Conservation (phyloP, 2,329 filamentous ascomycete genomes). For the Trichoderma asperellum region DNA sequence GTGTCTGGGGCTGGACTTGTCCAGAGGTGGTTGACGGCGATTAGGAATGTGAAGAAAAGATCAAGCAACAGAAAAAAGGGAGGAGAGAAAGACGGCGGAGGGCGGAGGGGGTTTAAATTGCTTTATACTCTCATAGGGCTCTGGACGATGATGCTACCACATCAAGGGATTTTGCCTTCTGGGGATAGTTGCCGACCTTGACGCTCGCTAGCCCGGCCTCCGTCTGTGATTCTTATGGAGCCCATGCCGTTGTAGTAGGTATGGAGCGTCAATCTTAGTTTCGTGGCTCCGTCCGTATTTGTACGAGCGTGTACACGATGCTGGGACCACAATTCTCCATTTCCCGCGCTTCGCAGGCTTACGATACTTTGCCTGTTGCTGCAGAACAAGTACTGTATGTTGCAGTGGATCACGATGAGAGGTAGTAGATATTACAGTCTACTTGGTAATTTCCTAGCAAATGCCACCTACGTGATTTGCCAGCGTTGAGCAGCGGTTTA, state of each 20-base stretch:
- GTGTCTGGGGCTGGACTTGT: not conserved
- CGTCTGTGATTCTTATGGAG: not conserved
- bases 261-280: conserved; percentile 17
- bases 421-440: not conserved
- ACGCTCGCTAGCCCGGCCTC: conserved; percentile 1
- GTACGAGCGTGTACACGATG: not conserved
- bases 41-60: not conserved
- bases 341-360: not conserved
- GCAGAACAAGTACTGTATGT: not conserved
- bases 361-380: not conserved
- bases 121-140: conserved; percentile 20
- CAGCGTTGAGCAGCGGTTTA: not conserved
- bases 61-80: conserved; percentile 1
- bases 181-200: conserved; percentile 21
- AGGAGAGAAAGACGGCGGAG: conserved; percentile 2
- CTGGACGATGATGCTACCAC: conserved; percentile 8
- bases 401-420: not conserved
- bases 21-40: not conserved
- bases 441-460: not conserved
- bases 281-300: not conserved
- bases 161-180: conserved; percentile 8
- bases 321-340: not conserved
- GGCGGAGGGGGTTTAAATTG: conserved; percentile 25
- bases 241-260: conserved; percentile 2
- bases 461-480: not conserved